A percentile compares a stretch with the other conserved stretches of the same genome.
These are phyloP conservation scores for Camellia oleifera DNA, from an alignment of 179 eudicot genomes.

Conservation along the genomic window DNA sequence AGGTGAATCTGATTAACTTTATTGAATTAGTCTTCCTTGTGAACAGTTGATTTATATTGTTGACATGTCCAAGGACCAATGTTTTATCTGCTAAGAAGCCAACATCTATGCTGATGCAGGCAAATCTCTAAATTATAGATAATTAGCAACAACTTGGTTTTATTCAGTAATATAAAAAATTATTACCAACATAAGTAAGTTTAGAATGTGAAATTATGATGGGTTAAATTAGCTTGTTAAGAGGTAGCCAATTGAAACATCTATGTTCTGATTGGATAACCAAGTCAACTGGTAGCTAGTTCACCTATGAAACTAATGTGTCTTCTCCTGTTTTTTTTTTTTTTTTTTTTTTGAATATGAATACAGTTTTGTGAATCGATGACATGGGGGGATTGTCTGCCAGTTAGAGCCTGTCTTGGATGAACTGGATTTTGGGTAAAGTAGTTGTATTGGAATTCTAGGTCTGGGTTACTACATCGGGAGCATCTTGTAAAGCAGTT, in stretches of 20 bases:
- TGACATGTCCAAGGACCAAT: neutral
- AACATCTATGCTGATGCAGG: neutral
- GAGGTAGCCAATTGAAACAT: neutral
- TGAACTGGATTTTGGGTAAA: conserved; percentile 10
- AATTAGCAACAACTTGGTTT: neutral
- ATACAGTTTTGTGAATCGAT: conserved; percentile 4
- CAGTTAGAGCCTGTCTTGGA: conserved; percentile 17
- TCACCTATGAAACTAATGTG: neutral
- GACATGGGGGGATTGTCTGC: neutral
- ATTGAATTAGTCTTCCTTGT: neutral
- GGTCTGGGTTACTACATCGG: conserved; percentile 15
- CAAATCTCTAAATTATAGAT: neutral
- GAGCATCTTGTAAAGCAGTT: conserved; percentile 33
- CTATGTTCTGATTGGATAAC: neutral
- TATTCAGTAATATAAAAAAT: neutral
- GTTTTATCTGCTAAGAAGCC: neutral
- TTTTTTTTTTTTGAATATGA: neutral
- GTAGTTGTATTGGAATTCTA: conserved; percentile 18
- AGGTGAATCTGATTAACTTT: conserved; percentile 20
- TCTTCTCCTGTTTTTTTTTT: neutral
- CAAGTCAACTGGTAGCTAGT: neutral
- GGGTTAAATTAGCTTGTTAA: neutral
- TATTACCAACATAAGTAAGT: neutral
- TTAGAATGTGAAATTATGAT: neutral
- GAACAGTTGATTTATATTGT: neutral